phyloP scores from a whole-genome alignment of 306 rosid species.

The Rosa chinensis region DNA sequence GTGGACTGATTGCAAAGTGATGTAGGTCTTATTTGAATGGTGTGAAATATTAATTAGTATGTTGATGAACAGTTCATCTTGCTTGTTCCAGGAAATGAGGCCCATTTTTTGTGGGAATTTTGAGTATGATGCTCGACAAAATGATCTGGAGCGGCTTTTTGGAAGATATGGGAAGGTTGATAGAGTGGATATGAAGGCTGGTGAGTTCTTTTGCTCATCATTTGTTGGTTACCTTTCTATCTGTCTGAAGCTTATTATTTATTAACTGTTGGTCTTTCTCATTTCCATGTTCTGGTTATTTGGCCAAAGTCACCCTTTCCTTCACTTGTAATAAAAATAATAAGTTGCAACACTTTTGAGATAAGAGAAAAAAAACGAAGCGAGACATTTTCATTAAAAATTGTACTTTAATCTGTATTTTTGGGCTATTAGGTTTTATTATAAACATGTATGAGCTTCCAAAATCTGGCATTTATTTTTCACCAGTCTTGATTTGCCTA shows the following conservation, averaged over 20 bases:
- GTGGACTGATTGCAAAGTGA: neutral
- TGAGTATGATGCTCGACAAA: slow-evolving; percentile 84
- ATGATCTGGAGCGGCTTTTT: slow-evolving; percentile 94
- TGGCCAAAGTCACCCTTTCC: neutral
- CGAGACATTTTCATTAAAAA: neutral
- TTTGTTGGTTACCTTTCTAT: slow-evolving; percentile 9
- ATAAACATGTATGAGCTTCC: neutral
- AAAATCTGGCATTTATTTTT: neutral
- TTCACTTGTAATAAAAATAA: neutral
- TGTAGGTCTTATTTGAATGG: neutral
- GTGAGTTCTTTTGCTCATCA: slow-evolving; percentile 47
- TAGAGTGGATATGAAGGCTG: slow-evolving; percentile 99
- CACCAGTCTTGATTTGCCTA: neutral
- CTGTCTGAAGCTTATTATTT: neutral
- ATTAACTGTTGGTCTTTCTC: neutral
- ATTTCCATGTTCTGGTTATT: neutral
- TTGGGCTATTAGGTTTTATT: neutral
- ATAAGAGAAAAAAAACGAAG: neutral
- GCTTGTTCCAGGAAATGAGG: slow-evolving; percentile 62
- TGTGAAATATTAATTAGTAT: neutral
- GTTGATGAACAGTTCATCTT: neutral
- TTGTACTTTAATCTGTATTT: neutral
- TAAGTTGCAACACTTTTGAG: neutral
- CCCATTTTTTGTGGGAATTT: slow-evolving; percentile 94
- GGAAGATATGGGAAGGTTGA: slow-evolving; percentile 94